Percentiles rank a stretch among this genome's conserved stretches.
These are phyloP conservation scores for Diutina neorugosa DNA, from an alignment of 1,139 yeast genomes.

Conservation along the genomic window DNA sequence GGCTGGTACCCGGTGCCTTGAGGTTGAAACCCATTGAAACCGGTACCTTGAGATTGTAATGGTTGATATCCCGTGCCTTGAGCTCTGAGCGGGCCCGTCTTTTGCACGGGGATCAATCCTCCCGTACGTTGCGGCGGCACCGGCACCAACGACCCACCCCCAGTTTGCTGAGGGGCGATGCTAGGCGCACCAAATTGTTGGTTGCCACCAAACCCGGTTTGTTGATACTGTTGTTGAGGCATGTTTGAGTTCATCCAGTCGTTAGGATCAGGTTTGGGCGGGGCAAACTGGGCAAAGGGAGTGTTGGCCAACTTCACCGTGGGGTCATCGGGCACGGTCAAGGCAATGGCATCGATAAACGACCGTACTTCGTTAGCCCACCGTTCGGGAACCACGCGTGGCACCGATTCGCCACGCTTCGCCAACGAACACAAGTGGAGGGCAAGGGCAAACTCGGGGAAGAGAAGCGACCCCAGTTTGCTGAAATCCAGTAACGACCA, in stretches of 20 bases:
- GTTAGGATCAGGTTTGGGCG: constrained; percentile 10
- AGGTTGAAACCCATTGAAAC: constrained; percentile 6
- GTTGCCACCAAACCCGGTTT: constrained; percentile 17
- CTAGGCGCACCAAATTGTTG: not conserved
- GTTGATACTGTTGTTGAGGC: constrained; percentile 13
- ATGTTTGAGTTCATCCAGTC: constrained; percentile 15
- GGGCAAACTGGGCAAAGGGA: constrained; percentile 27
- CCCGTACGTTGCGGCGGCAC: constrained; percentile 25
- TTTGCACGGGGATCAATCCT: constrained; percentile 8
- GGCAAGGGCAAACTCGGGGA: constrained; percentile 92
- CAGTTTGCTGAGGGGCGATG: constrained; percentile 25
- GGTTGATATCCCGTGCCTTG: constrained; percentile 16
- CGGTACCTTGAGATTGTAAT: constrained; percentile 8
- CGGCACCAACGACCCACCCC: constrained; percentile 30
- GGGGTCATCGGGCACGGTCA: constrained; percentile 58
- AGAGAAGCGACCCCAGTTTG: constrained; percentile 71
- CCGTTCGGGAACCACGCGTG: constrained; percentile 56
- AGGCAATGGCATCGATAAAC: constrained; percentile 80
- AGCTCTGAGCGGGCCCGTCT: constrained; percentile 6
- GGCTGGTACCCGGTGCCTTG: constrained; percentile 14
- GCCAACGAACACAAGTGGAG: constrained; percentile 78
- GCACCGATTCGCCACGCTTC: constrained; percentile 67
- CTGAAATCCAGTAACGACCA: constrained; percentile 89
- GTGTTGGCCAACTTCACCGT: constrained; percentile 30
- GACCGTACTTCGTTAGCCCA: constrained; percentile 76